phyloP scores from a whole-genome alignment of 352 stramenopile genomes.

The Pythium grandisporangium region DNA sequence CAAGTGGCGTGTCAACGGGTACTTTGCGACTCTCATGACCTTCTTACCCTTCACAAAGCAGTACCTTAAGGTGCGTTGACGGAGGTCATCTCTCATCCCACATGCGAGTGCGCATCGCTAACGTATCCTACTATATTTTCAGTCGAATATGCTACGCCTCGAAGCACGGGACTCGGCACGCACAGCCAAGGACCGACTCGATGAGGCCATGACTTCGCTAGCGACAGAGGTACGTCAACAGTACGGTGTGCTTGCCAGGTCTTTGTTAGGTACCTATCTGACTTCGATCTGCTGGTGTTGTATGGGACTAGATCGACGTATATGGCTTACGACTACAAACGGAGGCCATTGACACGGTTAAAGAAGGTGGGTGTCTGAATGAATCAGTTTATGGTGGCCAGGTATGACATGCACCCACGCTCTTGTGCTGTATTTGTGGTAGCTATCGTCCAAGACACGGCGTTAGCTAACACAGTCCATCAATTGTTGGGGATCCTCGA shows the following conservation, averaged over 20 bases:
- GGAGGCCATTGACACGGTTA: slow-evolving; percentile 36
- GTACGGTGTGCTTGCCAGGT: too few relatives aligned
- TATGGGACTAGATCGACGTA: slow-evolving; percentile 18
- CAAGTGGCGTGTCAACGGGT: slow-evolving; percentile 84
- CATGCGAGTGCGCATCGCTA: background rate
- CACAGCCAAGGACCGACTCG: slow-evolving; percentile 44
- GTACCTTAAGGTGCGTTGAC: slow-evolving; percentile 53
- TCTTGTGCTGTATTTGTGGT: too few relatives aligned
- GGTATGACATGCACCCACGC: too few relatives aligned
- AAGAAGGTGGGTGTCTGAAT: slow-evolving; percentile 28
- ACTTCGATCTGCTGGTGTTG: too few relatives aligned
- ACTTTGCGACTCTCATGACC: slow-evolving; percentile 82
- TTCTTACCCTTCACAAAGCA: slow-evolving; percentile 86
- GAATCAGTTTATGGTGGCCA: background rate
- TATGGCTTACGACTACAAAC: slow-evolving; percentile 23
- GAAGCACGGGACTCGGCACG: slow-evolving; percentile 66
- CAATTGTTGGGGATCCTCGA: slow-evolving; percentile 45
- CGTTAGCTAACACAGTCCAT: slow-evolving; percentile 39
- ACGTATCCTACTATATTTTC: background rate
- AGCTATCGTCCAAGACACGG: slow-evolving; percentile 53
- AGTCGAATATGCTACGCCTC: slow-evolving; percentile 82
- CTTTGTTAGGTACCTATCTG: too few relatives aligned
- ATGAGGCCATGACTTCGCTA: slow-evolving; percentile 26
- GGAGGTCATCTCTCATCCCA: background rate
- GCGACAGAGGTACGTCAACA: slow-evolving; percentile 11